A percentile compares a stretch with the other conserved stretches of the same genome.
Conservation (phyloP, 768 basidiomycete species). For the Hygrophoropsis aurantiaca region DNA sequence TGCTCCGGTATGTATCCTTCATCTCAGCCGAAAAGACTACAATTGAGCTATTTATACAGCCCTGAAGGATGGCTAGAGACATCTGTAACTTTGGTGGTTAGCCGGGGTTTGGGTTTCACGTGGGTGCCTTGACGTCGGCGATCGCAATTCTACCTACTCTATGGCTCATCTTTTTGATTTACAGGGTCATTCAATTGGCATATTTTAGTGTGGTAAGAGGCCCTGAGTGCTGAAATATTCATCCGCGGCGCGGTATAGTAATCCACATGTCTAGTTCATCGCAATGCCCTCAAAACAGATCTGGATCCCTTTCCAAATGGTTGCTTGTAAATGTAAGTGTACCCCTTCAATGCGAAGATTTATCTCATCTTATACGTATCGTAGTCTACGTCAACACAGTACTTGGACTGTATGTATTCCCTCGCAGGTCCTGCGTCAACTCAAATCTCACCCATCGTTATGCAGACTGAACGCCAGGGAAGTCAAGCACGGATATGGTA, state of each 20-base stretch:
- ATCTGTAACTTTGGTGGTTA: slow-evolving; percentile 2
- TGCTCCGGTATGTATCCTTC: slow-evolving; percentile 13
- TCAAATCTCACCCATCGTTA: background rate
- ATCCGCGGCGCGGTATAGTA: background rate
- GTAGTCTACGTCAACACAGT: slow-evolving; percentile 29
- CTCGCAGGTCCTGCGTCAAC: background rate
- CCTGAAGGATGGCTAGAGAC: slow-evolving; percentile 5
- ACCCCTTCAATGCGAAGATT: background rate
- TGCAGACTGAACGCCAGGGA: slow-evolving; percentile 27
- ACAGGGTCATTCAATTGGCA: slow-evolving; percentile 16
- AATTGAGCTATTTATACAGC: slow-evolving; percentile 9
- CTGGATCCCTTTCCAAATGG: slow-evolving; percentile 30
- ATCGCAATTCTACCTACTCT: background rate
- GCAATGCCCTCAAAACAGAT: slow-evolving; percentile 15
- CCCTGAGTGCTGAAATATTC: slow-evolving; percentile 1
- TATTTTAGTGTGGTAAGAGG: slow-evolving; percentile 20
- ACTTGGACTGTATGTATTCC: slow-evolving; percentile 21
- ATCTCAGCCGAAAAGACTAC: background rate
- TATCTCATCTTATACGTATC: background rate
- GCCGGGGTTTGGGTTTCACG: slow-evolving; percentile 23
- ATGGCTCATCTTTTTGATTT: background rate
- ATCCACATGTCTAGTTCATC: slow-evolving; percentile 17
- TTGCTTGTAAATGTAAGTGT: slow-evolving; percentile 20
- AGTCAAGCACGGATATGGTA: slow-evolving; percentile 13
- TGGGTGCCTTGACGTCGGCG: slow-evolving; percentile 9